These are phyloP conservation scores for Micractinium conductrix DNA, from an alignment of 139 green algal genomes.

Conservation along the genomic window DNA sequence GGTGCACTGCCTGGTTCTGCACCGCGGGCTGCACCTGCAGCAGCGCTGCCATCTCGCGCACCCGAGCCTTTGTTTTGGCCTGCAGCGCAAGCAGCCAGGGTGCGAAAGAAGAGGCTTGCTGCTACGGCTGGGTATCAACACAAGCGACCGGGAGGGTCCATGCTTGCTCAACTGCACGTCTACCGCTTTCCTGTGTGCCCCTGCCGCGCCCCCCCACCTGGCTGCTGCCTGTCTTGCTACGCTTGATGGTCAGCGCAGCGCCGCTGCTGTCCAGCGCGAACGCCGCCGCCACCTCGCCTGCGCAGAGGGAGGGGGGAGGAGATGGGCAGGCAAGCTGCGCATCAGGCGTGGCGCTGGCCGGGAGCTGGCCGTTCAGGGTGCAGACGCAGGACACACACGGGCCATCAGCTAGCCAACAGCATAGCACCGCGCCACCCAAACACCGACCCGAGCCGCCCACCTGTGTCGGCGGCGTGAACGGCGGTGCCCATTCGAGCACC, in stretches of 20 bases:
- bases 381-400: no score
- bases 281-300: constrained; percentile 3
- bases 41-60: constrained; percentile 10
- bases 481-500: background rate
- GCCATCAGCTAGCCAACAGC: no score
- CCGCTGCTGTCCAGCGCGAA: background rate
- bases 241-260: background rate
- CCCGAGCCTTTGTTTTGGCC: background rate
- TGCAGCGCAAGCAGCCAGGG: background rate
- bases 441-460: background rate
- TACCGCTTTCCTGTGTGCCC: background rate
- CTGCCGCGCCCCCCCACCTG: background rate
- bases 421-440: background rate
- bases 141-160: background rate
- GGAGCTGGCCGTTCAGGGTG: no score
- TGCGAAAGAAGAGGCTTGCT: background rate
- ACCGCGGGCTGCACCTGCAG: constrained; percentile 15
- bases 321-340: background rate
- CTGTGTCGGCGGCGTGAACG: background rate
- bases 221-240: background rate
- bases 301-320: no score
- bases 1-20: constrained; percentile 13
- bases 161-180: background rate
- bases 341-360: no score
- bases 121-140: no score